These are phyloP conservation scores for Globisporangium acanthophoron DNA, from an alignment of 352 stramenopile genomes.

Conservation along the genomic window DNA sequence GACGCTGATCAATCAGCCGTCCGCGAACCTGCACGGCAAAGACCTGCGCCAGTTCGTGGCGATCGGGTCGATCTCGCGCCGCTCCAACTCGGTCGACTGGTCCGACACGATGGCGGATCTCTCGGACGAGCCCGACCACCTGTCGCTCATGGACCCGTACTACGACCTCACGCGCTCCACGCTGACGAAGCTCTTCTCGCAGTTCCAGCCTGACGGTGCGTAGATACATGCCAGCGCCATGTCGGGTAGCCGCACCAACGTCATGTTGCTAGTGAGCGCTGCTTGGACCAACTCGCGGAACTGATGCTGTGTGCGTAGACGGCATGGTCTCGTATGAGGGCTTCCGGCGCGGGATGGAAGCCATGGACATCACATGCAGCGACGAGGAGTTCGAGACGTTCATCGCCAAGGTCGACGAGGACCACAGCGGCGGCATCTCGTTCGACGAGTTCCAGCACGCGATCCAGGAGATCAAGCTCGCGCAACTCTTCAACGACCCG, in stretches of 20 bases:
- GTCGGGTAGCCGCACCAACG: not conserved
- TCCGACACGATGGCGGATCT: constrained; percentile 38
- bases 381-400: constrained; percentile 65
- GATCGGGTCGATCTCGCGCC: constrained; percentile 35
- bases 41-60: constrained; percentile 61
- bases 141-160: constrained; percentile 78
- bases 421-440: constrained; percentile 78
- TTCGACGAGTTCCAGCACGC: constrained; percentile 83
- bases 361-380: constrained; percentile 70
- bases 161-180: constrained; percentile 79
- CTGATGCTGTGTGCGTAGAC: not conserved
- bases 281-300: too few relatives aligned
- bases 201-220: constrained; percentile 57
- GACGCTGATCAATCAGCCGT: constrained; percentile 3
- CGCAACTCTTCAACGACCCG: constrained; percentile 71
- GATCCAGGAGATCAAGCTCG: constrained; percentile 88
- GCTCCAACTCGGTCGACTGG: constrained; percentile 61
- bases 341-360: constrained; percentile 62
- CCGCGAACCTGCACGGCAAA: constrained; percentile 50
- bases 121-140: constrained; percentile 38
- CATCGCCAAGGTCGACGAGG: constrained; percentile 73
- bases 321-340: constrained; percentile 71
- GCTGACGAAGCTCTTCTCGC: constrained; percentile 60
- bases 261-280: too few relatives aligned
- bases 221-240: constrained; percentile 15